Base-by-base conservation (phyloP, 495 filamentous ascomycete species). In the Daldinia concentrica region DNA sequence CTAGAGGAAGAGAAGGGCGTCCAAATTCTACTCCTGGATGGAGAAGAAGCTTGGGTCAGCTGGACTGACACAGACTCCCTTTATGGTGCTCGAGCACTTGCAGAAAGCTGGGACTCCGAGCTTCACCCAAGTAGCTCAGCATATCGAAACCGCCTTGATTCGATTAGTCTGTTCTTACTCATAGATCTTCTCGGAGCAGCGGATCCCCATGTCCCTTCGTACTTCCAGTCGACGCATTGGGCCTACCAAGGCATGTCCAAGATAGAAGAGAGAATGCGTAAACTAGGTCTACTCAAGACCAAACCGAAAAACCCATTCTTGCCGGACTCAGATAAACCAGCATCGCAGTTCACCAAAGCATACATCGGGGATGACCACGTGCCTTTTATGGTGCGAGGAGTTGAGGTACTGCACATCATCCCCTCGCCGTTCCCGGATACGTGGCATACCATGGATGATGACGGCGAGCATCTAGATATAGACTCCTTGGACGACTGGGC, bases 191-290 rank as follows among this genome's bases (percentile, higher is more conserved):
- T 98, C 1, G 94, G 94, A 6, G 78, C 87, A 3, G 76, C 84
- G 12, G 76, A 84, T 26, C 93, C 93, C 0, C 78, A 77, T 6
- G 86, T 98, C 6, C 91, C 90, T 6, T 93, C 90, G 0, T 97
- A 92, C 76, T 97, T 93, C 79, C 84, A 86, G 48, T 89, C 89
- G 3, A 97, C 94, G 2, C 94, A 97, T 71, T 97, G 94, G 94
- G 93, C 93, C 0, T 97, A 98, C 76, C 82, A 87, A 71, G 84
- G 82, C 39, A 85, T 98, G 79, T 88, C 89, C 0, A 74, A 76
- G 4, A 75, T 94, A 17, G 94, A 97, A 80, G 73, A 80, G 7
- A 88, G 92, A 4, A 80, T 98, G 60, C 86, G 91, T n/a, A 75
- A 80, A 15, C 59, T 83, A 19, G 74, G 74, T 15, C 55, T 85